Percentiles rank a stretch among this genome's conserved stretches.
phyloP scores from a whole-genome alignment of 176 grass and related monocot species.

The Secale cereale region DNA sequence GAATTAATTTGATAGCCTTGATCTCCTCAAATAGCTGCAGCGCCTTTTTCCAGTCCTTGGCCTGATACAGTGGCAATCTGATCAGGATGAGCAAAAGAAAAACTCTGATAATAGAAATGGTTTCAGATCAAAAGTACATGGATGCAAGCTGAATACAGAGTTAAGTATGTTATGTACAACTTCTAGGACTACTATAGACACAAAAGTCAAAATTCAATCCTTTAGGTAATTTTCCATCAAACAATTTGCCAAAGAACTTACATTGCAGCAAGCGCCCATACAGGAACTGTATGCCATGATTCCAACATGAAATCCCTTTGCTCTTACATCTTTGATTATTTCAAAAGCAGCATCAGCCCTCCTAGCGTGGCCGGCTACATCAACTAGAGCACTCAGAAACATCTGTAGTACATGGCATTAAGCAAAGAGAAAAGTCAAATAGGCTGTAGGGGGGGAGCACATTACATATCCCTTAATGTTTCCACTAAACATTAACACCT shows the following conservation, averaged over 20 bases:
- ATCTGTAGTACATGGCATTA: constrained; percentile 59
- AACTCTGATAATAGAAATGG: constrained; percentile 1
- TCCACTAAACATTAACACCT: constrained; percentile 54
- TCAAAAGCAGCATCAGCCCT: constrained; percentile 84
- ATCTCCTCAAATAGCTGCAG: constrained; percentile 84
- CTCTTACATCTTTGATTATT: constrained; percentile 85
- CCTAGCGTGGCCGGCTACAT: constrained; percentile 91
- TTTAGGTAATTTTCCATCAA: constrained; percentile 2
- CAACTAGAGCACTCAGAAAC: constrained; percentile 94
- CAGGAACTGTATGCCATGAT: constrained; percentile 82
- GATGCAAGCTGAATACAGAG: constrained; percentile 5
- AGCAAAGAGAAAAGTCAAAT: constrained; percentile 33
- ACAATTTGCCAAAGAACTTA: constrained; percentile 39
- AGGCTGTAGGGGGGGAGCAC: neutral
- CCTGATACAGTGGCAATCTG: constrained; percentile 46
- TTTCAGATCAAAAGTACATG: neutral
- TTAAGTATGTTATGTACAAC: neutral
- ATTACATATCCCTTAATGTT: constrained; percentile 20
- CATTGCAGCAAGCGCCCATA: constrained; percentile 99
- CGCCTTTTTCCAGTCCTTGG: constrained; percentile 83
- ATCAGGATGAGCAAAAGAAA: constrained; percentile 19
- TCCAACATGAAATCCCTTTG: constrained; percentile 71
- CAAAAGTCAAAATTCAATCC: neutral
- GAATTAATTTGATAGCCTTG: constrained; percentile 65
- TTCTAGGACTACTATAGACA: constrained; percentile 18